These are phyloP conservation scores for Zalaria sp. DNA, from an alignment of 2,329 filamentous ascomycete species.

Conservation along the genomic window DNA sequence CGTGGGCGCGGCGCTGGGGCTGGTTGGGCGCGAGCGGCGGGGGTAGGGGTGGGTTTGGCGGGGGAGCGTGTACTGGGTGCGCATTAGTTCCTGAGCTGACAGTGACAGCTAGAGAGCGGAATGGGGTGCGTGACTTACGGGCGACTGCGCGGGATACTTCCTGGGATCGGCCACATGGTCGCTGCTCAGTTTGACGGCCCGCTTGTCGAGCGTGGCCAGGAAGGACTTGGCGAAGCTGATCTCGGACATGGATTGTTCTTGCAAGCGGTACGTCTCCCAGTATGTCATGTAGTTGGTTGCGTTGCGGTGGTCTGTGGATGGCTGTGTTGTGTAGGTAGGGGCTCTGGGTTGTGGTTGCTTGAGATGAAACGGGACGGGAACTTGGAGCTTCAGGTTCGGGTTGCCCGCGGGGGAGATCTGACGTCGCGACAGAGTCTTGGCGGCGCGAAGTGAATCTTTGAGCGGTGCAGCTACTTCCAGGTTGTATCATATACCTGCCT, in stretches of 20 bases:
- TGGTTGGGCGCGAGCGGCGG: slow-evolving; percentile 26
- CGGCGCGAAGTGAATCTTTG: too few relatives aligned
- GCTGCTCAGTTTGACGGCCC: slow-evolving; percentile 66
- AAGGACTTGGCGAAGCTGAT: slow-evolving; percentile 73
- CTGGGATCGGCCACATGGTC: slow-evolving; percentile 84
- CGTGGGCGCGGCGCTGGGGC: slow-evolving; percentile 16
- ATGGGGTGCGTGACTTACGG: slow-evolving; percentile 41
- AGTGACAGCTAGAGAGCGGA: too few relatives aligned
- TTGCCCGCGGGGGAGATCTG: too few relatives aligned
- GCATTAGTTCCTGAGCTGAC: not conserved
- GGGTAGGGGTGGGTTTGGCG: slow-evolving; percentile 41
- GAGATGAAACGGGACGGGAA: not conserved
- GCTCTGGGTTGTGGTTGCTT: not conserved
- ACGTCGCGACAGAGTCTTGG: too few relatives aligned
- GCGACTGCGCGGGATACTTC: slow-evolving; percentile 58
- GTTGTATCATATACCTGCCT: too few relatives aligned
- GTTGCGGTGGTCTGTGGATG: not conserved
- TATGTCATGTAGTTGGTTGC: too few relatives aligned
- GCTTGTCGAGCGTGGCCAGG: slow-evolving; percentile 63
- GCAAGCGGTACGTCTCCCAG: too few relatives aligned
- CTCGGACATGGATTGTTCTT: slow-evolving; percentile 33
- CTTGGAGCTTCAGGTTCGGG: not conserved
- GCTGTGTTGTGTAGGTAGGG: not conserved
- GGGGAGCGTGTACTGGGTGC: slow-evolving; percentile 53
- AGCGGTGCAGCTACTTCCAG: too few relatives aligned